These are phyloP conservation scores for Ottelia alismoides DNA, from an alignment of 106 monocot species.

Conservation along the genomic window DNA sequence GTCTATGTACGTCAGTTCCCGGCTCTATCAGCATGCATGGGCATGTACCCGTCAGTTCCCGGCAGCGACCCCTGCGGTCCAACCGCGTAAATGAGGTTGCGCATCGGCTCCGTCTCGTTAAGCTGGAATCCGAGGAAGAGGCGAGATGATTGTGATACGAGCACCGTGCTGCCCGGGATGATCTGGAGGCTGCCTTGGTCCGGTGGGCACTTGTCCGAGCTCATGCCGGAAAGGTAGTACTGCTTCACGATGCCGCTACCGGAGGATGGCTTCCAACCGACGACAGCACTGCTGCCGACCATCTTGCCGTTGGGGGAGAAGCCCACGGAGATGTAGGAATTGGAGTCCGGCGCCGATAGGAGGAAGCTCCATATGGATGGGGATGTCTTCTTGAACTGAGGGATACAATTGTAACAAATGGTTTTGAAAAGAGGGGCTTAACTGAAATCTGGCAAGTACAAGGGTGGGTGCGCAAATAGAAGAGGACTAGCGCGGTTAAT, in stretches of 20 bases:
- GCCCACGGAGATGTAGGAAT: not conserved
- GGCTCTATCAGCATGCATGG: not conserved
- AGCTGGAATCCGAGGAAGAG: slow-evolving; percentile 6
- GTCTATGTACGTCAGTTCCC: not conserved
- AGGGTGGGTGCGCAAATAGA: not conserved
- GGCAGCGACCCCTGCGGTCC: not conserved
- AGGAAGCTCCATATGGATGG: not conserved
- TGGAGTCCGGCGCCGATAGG: slow-evolving; percentile 1
- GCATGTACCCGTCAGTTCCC: not conserved
- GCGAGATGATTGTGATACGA: too few relatives aligned
- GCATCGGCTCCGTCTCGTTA: not conserved
- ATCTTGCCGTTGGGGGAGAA: too few relatives aligned
- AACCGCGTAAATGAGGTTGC: slow-evolving; percentile 3
- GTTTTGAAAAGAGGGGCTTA: too few relatives aligned
- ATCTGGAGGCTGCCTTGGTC: slow-evolving; percentile 7
- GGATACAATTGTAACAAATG: not conserved
- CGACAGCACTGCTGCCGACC: not conserved
- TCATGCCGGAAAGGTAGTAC: not conserved
- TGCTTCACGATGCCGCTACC: slow-evolving; percentile 1
- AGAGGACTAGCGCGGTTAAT: too few relatives aligned
- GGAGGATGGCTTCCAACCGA: slow-evolving; percentile 1
- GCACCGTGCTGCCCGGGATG: too few relatives aligned
- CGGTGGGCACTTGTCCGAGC: not conserved
- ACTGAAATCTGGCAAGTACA: not conserved
- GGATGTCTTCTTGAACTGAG: not conserved